These are phyloP conservation scores for Quercus alba DNA, from an alignment of 306 rosid genomes.

Conservation along the genomic window DNA sequence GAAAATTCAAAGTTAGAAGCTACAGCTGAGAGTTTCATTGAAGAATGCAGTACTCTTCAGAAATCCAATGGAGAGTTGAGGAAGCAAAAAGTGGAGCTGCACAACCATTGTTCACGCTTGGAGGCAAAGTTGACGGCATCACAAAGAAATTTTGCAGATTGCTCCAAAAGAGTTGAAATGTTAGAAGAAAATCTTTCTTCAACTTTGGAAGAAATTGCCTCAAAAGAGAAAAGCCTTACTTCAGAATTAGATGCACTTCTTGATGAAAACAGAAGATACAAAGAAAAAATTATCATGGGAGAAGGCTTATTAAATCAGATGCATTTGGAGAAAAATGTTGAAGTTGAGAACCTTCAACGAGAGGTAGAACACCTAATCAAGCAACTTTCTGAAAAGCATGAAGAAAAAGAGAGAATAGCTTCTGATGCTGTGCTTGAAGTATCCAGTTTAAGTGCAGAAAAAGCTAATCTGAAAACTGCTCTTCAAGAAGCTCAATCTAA, in stretches of 20 bases:
- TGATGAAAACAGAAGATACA: conserved; percentile 33
- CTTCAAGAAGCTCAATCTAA: conserved; percentile 46
- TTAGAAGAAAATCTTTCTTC: conserved; percentile 38
- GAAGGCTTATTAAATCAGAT: conserved; percentile 45
- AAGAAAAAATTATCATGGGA: conserved; percentile 31
- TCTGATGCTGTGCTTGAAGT: conserved; percentile 45
- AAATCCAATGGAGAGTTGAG: conserved; percentile 41
- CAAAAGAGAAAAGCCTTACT: conserved; percentile 32
- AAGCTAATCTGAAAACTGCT: conserved; percentile 40
- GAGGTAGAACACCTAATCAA: conserved; percentile 39
- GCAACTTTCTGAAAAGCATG: conserved; percentile 35
- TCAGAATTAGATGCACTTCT: conserved; percentile 39
- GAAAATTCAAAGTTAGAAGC: conserved; percentile 34
- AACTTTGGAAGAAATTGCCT: conserved; percentile 38
- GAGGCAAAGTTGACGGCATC: conserved; percentile 43
- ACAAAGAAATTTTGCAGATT: conserved; percentile 31
- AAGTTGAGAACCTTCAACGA: conserved; percentile 46
- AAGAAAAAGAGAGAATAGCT: conserved; percentile 47
- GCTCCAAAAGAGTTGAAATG: conserved; percentile 38
- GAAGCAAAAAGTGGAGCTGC: conserved; percentile 35
- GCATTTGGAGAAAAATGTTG: conserved; percentile 46
- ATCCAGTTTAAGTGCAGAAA: conserved; percentile 35
- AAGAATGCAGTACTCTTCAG: conserved; percentile 32
- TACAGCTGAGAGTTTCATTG: conserved; percentile 26
- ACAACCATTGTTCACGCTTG: conserved; percentile 38